Evolutionary conservation across 768 basidiomycete species (phyloP), one percentile per base, ranked within the genome.

Genomic region (Pleurotus platypus): DNA sequence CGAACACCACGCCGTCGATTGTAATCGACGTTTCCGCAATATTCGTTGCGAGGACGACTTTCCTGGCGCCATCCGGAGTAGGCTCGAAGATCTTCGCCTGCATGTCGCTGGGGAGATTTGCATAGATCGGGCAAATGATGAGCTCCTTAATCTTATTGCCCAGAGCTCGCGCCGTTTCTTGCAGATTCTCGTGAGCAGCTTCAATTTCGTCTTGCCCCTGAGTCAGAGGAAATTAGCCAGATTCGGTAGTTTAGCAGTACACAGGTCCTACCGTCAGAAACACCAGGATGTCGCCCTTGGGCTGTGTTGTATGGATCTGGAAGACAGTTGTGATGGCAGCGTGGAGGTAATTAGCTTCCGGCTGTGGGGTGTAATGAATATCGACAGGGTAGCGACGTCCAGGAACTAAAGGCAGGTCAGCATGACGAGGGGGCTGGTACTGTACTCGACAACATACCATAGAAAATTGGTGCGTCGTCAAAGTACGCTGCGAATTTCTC

Each of bases 11-110:
- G 26, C 97, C 97, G 55, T 98, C 97, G 63, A 99, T 99, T 6
- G 97, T 99, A 69, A 99, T 99, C 5, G 93, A 95, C 3, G 97
- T 99, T 72, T 99, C 97, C n/a, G 97, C 97, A 61, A 99, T 98
- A 67, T 99, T 99, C 18, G 97, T 99, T 2, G 97, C 97, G 26
- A 99, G 78, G 16, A 99, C 97, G 47, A 99, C 95, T 74, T 99
- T 99, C 57, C 97, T 81, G 24, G 97, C 92, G 16, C 94, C 94
- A 55, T 92, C 90, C 1, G 96, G 97, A 4, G 97, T 99, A 0
- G 97, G 96, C 70, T 99, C 97, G 71, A 99, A 99, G 57, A 99
- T 99, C 75, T 98, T 97, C 38, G 94, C 90, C 69, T 99, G 97
- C 95, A 99, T 95, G 60, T 99, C 97, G 63, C 93, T 95, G 1